Evolutionary conservation across 768 basidiomycete genomes (phyloP).

Genomic region (Kockovaella imperatae): DNA sequence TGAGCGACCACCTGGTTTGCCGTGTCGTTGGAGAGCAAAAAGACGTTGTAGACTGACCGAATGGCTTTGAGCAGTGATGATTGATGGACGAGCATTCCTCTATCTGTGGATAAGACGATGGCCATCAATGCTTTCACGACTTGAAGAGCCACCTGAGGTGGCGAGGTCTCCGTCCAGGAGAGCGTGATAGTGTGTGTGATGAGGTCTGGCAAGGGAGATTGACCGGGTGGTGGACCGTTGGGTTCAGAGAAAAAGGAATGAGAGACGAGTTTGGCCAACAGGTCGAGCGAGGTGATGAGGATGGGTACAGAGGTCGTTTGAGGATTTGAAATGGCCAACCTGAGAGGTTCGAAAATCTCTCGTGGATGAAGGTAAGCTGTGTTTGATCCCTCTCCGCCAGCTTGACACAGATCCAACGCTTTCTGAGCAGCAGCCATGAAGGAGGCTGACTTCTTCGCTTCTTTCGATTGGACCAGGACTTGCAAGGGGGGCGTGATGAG

Average conservation of each 20-base stretch:
- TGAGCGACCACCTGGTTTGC: slow-evolving; percentile 98
- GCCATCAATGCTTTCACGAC: slow-evolving; percentile 92
- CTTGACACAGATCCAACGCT: slow-evolving; percentile 71
- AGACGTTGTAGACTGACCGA: slow-evolving; percentile 96
- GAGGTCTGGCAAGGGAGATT: slow-evolving; percentile 77
- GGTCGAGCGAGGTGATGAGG: slow-evolving; percentile 93
- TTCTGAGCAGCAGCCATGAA: slow-evolving; percentile 73
- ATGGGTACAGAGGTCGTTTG: slow-evolving; percentile 89
- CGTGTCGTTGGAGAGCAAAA: slow-evolving; percentile 77
- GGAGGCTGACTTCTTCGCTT: slow-evolving; percentile 72
- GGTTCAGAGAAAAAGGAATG: slow-evolving; percentile 89
- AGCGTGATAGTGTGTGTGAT: slow-evolving; percentile 91
- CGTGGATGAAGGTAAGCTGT: slow-evolving; percentile 61
- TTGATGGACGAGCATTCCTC: slow-evolving; percentile 68
- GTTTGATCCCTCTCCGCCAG: slow-evolving; percentile 47
- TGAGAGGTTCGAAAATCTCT: slow-evolving; percentile 91
- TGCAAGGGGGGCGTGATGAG: slow-evolving; percentile 65
- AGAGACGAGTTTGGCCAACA: slow-evolving; percentile 93
- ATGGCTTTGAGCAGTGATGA: slow-evolving; percentile 92
- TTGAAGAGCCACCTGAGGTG: slow-evolving; percentile 86
- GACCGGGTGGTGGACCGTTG: slow-evolving; percentile 61
- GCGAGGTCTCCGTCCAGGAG: slow-evolving; percentile 77
- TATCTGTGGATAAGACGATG: slow-evolving; percentile 63
- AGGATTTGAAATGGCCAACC: slow-evolving; percentile 64
- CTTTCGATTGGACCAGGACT: slow-evolving; percentile 74